phyloP scores from a whole-genome alignment of 2,329 filamentous ascomycete species.

The Xylariaceae sp. region DNA sequence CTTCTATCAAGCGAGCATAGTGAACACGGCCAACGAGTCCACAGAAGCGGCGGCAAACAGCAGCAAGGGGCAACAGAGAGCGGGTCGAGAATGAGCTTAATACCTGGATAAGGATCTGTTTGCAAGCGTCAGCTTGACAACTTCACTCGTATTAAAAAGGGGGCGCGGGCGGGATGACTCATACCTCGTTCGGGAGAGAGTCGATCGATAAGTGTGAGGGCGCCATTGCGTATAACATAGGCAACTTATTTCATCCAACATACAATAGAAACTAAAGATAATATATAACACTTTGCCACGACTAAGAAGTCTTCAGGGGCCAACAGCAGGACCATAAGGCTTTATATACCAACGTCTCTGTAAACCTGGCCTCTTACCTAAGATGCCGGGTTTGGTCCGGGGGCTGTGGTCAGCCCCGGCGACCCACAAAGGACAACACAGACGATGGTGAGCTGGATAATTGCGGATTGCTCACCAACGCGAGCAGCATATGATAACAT shows the following conservation, averaged over 20 bases:
- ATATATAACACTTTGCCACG: slow-evolving; percentile 24
- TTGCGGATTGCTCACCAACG: too few relatives aligned
- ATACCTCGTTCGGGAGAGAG: slow-evolving; percentile 41
- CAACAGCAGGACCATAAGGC: slow-evolving; percentile 2
- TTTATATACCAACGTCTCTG: slow-evolving; percentile 19
- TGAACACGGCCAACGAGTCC: slow-evolving; percentile 65
- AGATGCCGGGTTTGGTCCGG: slow-evolving; percentile 7
- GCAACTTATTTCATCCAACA: slow-evolving; percentile 19
- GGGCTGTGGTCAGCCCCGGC: slow-evolving; percentile 13
- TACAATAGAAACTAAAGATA: slow-evolving; percentile 17
- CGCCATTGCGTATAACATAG: slow-evolving; percentile 35
- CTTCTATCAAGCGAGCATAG: slow-evolving; percentile 63
- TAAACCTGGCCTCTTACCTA: neutral
- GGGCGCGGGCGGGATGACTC: slow-evolving; percentile 4
- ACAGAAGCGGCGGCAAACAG: slow-evolving; percentile 65
- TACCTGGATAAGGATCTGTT: slow-evolving; percentile 54
- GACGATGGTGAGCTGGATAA: neutral
- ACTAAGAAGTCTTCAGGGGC: slow-evolving; percentile 1
- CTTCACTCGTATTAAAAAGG: neutral
- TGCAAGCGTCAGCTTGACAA: slow-evolving; percentile 8
- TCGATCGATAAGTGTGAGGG: slow-evolving; percentile 31
- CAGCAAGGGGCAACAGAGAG: slow-evolving; percentile 58
- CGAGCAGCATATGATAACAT: too few relatives aligned
- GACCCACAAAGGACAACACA: neutral
- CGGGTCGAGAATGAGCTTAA: slow-evolving; percentile 52